A percentile compares a stretch with the other conserved stretches of the same genome.
Evolutionary conservation across 495 filamentous ascomycete species (phyloP).

Genomic region (Trypethelium eluteriae): DNA sequence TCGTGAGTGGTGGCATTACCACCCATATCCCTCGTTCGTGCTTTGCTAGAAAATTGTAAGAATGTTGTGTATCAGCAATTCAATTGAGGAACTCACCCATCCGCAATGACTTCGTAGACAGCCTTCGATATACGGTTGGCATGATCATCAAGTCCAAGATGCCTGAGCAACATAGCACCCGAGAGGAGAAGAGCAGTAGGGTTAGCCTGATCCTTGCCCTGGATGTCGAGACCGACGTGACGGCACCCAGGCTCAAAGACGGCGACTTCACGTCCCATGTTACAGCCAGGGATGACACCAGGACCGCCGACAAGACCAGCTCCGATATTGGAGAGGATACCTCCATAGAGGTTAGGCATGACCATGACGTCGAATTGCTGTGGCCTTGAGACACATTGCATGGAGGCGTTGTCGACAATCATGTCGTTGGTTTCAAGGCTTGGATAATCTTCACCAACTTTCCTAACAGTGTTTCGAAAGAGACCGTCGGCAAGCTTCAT

Average conservation of each 20-base stretch:
- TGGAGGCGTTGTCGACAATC: conserved; percentile 99
- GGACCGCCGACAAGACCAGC: conserved; percentile 97
- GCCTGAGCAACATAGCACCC: conserved; percentile 90
- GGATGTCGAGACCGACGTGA: conserved; percentile 97
- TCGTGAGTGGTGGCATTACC: conserved; percentile 82
- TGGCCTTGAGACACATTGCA: conserved; percentile 92
- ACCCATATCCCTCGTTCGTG: conserved; percentile 90
- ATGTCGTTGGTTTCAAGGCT: conserved; percentile 92
- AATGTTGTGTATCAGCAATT: conserved; percentile 1
- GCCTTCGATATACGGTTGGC: conserved; percentile 97
- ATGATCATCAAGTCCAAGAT: conserved; percentile 93
- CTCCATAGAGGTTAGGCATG: conserved; percentile 99
- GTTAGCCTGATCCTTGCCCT: conserved; percentile 98
- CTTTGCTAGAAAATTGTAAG: conserved; percentile 51
- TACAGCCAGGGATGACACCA: conserved; percentile 94
- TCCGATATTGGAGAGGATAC: conserved; percentile 97
- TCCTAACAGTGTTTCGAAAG: conserved; percentile 94
- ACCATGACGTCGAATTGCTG: conserved; percentile 99
- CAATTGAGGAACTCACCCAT: conserved; percentile 59
- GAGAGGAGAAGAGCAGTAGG: conserved; percentile 91
- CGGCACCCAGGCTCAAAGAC: conserved; percentile 98
- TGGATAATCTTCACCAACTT: conserved; percentile 84
- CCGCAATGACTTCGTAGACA: conserved; percentile 89
- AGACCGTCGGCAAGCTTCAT: conserved; percentile 99
- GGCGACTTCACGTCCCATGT: conserved; percentile 97